Evolutionary conservation across 1,284 basidiomycete species (phyloP).

Genomic region (Ceratobasidium sp.): DNA sequence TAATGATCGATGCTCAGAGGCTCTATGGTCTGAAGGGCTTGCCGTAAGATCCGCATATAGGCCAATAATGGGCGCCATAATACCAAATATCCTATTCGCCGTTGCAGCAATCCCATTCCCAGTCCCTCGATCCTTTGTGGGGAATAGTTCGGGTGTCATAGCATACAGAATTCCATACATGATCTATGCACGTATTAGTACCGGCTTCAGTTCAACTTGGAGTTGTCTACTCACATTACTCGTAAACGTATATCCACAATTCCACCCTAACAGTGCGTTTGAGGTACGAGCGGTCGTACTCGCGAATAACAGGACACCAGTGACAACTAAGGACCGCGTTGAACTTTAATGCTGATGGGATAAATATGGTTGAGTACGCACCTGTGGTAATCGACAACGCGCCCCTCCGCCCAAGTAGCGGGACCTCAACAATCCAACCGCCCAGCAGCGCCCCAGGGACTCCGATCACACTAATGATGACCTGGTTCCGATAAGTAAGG

Average conservation of each 20-base stretch:
- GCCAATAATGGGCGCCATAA: conserved; percentile 77
- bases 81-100: conserved; percentile 74
- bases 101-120: conserved; percentile 76
- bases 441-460: conserved; percentile 76
- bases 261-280: conserved; percentile 77
- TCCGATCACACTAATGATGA: conserved; percentile 76
- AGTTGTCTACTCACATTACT: conserved; percentile 64
- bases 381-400: conserved; percentile 73
- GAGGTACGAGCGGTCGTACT: conserved; percentile 76
- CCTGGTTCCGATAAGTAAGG: conserved; percentile 78
- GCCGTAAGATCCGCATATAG: conserved; percentile 69
- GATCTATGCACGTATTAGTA: conserved; percentile 59
- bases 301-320: conserved; percentile 77
- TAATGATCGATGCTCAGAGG: too few relatives aligned
- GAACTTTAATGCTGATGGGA: too few relatives aligned
- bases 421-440: conserved; percentile 71
- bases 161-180: conserved; percentile 82
- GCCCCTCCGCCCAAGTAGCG: conserved; percentile 72
- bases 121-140: conserved; percentile 78
- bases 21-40: background rate
- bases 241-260: conserved; percentile 75
- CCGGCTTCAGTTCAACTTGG: background rate
- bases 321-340: conserved; percentile 63
- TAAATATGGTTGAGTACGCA: conserved; percentile 51
- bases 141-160: conserved; percentile 72